These are phyloP conservation scores for Drechslerella coelobrocha DNA, from an alignment of 2,329 filamentous ascomycete species.

Conservation along the genomic window DNA sequence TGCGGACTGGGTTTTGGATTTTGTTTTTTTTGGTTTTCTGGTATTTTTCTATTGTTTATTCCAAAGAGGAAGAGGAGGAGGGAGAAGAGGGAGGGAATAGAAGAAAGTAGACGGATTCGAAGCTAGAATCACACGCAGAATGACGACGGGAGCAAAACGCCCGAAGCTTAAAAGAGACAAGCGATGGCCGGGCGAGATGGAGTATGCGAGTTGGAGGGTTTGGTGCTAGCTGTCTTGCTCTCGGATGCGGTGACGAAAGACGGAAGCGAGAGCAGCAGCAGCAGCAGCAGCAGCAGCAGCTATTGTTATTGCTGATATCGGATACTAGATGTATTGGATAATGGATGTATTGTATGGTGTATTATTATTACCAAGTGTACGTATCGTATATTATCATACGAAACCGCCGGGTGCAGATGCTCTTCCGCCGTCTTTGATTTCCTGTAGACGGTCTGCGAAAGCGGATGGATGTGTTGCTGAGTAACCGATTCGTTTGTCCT, in stretches of 20 bases:
- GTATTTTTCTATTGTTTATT: no score
- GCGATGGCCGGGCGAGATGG: not conserved
- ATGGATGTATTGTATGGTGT: not conserved
- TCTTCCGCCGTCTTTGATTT: not conserved
- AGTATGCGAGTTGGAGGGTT: not conserved
- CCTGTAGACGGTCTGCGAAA: not conserved
- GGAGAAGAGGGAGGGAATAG: not conserved
- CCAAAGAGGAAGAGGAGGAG: not conserved
- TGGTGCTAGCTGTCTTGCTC: not conserved
- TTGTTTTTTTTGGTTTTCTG: not conserved
- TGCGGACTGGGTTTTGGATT: not conserved
- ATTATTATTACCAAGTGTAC: not conserved
- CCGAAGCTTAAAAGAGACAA: not conserved
- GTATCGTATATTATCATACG: not conserved
- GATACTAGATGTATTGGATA: not conserved
- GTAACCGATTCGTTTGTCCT: not conserved
- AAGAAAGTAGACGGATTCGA: conserved; percentile 1
- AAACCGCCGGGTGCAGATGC: conserved; percentile 2
- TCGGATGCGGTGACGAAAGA: conserved; percentile 10
- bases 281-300: no score
- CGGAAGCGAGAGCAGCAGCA: not conserved
- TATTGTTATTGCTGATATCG: not conserved
- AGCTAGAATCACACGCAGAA: not conserved
- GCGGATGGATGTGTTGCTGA: not conserved
- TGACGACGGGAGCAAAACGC: not conserved